phyloP scores from a whole-genome alignment of 495 filamentous ascomycete species.

The Podospora comata region DNA sequence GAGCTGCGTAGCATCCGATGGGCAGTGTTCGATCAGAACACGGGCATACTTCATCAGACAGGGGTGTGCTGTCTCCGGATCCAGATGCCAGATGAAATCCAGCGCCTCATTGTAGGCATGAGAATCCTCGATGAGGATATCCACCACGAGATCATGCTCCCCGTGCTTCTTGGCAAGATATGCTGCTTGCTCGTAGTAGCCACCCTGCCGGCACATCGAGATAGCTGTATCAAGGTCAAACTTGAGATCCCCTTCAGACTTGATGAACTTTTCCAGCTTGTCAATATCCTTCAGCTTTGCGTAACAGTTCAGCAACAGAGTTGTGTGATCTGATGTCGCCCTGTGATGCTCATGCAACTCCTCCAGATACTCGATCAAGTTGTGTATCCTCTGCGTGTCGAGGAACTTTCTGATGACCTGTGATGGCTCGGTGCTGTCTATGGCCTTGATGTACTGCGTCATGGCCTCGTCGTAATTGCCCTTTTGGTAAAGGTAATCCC shows the following conservation, averaged over 20 bases:
- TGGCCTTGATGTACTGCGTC: conserved; percentile 95
- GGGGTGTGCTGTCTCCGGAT: conserved; percentile 78
- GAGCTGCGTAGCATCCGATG: conserved; percentile 70
- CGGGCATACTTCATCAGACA: conserved; percentile 95
- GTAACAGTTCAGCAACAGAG: conserved; percentile 91
- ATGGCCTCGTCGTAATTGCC: conserved; percentile 95
- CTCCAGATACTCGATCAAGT: conserved; percentile 95
- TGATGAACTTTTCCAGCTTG: conserved; percentile 95
- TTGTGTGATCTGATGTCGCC: conserved; percentile 95
- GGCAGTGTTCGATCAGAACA: conserved; percentile 81
- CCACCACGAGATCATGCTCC: conserved; percentile 89
- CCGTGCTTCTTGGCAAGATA: conserved; percentile 92
- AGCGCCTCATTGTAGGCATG: conserved; percentile 84
- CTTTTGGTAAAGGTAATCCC: conserved; percentile 93
- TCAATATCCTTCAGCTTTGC: conserved; percentile 94
- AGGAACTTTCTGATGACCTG: conserved; percentile 95
- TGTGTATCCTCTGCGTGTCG: conserved; percentile 94
- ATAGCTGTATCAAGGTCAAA: conserved; percentile 98
- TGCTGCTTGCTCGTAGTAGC: conserved; percentile 96
- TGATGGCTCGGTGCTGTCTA: conserved; percentile 91
- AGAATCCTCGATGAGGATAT: conserved; percentile 92
- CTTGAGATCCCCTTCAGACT: conserved; percentile 88
- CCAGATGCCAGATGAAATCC: conserved; percentile 83
- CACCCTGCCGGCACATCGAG: conserved; percentile 93
- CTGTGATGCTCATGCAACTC: conserved; percentile 92